Evolutionary conservation across 2,329 filamentous ascomycete species (phyloP).

Genomic region (Colletotrichum paranaense): DNA sequence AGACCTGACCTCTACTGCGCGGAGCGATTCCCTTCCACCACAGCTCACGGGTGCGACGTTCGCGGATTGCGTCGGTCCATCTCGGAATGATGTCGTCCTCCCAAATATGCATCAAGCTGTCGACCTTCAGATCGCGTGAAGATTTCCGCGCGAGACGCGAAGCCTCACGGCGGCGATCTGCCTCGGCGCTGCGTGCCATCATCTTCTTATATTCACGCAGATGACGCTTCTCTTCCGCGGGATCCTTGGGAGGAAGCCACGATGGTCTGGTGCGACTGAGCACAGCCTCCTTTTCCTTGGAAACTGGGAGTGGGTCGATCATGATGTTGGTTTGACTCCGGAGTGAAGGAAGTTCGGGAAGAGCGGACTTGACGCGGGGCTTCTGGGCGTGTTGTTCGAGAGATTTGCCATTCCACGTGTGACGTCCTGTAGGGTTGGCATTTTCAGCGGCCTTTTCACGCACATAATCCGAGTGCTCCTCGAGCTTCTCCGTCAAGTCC

Average conservation of each 20-base stretch:
- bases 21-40: constrained; percentile 87
- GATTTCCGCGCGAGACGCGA: constrained; percentile 62
- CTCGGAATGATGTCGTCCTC: constrained; percentile 81
- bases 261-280: constrained; percentile 83
- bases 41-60: constrained; percentile 77
- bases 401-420: constrained; percentile 49
- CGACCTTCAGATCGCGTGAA: constrained; percentile 65
- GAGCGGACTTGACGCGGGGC: constrained; percentile 71
- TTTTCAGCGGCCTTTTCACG: constrained; percentile 38
- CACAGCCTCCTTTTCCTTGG: constrained; percentile 88
- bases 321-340: constrained; percentile 78
- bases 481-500: constrained; percentile 81
- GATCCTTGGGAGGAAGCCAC: constrained; percentile 88
- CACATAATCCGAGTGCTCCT: constrained; percentile 73
- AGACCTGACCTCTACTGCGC: constrained; percentile 75
- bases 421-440: constrained; percentile 44
- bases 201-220: constrained; percentile 87
- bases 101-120: constrained; percentile 73
- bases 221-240: constrained; percentile 90
- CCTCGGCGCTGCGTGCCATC: constrained; percentile 74
- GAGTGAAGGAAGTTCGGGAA: constrained; percentile 76
- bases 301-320: constrained; percentile 86
- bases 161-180: constrained; percentile 69
- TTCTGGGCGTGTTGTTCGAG: constrained; percentile 49
- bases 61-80: constrained; percentile 77